These are phyloP conservation scores for Apiotrichum brassicae DNA, from an alignment of 1,284 basidiomycete species.

Conservation along the genomic window DNA sequence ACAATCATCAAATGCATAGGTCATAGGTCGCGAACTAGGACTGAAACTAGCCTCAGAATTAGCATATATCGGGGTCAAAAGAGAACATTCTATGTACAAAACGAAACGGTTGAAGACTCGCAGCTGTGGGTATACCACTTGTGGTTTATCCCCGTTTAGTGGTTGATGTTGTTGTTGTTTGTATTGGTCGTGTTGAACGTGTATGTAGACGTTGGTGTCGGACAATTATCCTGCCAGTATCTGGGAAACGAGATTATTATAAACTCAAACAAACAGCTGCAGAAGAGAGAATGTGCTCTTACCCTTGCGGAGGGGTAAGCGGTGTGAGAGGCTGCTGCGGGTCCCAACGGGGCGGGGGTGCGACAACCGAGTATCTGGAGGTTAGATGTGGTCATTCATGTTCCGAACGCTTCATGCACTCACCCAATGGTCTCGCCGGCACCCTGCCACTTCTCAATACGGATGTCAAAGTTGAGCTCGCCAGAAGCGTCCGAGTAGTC, in stretches of 20 bases:
- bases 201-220: not conserved
- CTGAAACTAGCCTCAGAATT: no score
- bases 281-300: not conserved
- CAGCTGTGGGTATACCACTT: no score
- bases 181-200: not conserved
- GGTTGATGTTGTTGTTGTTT: not conserved
- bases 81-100: no score
- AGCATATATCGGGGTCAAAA: no score
- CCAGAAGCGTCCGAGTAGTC: constrained; percentile 57
- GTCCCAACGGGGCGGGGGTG: not conserved
- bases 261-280: not conserved
- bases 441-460: constrained; percentile 78
- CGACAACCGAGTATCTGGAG: not conserved
- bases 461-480: constrained; percentile 76
- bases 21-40: no score
- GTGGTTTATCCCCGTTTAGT: no score
- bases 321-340: not conserved
- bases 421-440: constrained; percentile 68
- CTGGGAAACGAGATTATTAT: not conserved
- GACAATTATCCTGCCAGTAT: not conserved
- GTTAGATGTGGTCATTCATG: not conserved
- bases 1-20: no score
- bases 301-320: not conserved
- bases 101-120: no score
- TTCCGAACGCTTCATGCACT: not conserved